phyloP scores from a whole-genome alignment of 495 filamentous ascomycete genomes.

The Aspergillus sclerotiicarbonarius region DNA sequence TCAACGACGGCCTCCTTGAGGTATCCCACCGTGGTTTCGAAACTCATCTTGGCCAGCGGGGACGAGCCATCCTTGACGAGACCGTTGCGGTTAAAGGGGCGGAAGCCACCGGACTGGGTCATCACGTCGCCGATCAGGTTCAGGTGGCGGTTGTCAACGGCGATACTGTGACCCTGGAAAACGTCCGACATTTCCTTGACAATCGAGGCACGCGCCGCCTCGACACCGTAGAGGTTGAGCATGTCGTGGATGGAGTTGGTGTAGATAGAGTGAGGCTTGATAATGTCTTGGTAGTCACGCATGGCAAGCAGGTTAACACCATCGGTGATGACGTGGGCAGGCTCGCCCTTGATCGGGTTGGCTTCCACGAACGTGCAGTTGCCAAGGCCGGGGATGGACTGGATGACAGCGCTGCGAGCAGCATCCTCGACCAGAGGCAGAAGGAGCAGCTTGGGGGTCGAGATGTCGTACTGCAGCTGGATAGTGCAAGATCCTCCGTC shows the following conservation, averaged over 20 bases:
- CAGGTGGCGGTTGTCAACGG: constrained; percentile 86
- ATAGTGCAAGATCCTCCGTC: constrained; percentile 74
- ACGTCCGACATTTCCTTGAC: constrained; percentile 82
- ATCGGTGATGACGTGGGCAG: constrained; percentile 66
- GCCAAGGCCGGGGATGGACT: constrained; percentile 74
- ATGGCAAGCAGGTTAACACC: constrained; percentile 90
- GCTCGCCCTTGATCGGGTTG: constrained; percentile 56
- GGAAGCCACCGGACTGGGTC: constrained; percentile 85
- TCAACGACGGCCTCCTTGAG: constrained; percentile 88
- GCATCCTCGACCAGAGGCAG: constrained; percentile 82
- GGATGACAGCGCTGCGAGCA: constrained; percentile 73
- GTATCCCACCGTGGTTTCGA: constrained; percentile 94
- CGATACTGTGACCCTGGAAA: constrained; percentile 90
- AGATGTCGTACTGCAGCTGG: constrained; percentile 76
- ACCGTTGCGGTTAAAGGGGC: constrained; percentile 86
- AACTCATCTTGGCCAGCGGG: constrained; percentile 97
- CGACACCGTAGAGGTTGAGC: constrained; percentile 83
- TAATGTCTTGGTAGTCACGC: constrained; percentile 78
- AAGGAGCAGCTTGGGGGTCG: constrained; percentile 87
- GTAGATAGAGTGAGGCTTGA: constrained; percentile 82
- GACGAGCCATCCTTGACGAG: constrained; percentile 72
- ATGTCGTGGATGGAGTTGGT: constrained; percentile 92
- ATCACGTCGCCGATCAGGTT: constrained; percentile 96
- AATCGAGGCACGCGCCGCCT: constrained; percentile 83
- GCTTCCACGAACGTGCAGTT: constrained; percentile 67